Evolutionary conservation across 176 grass and related monocot species (phyloP).

Genomic region (Alloteropsis semialata): DNA sequence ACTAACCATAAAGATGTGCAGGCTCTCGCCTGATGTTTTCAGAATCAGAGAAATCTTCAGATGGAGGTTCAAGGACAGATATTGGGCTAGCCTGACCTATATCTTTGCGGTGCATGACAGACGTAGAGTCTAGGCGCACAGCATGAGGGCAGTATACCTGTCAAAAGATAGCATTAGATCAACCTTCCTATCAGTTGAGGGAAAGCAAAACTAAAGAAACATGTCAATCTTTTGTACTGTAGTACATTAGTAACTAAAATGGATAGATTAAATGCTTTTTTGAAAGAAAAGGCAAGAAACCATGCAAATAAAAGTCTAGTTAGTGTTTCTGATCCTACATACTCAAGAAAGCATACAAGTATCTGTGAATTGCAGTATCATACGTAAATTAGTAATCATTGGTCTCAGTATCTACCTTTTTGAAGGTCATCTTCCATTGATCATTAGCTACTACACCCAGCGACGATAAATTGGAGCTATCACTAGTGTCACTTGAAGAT

Average conservation of each 20-base stretch:
- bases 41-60: conserved; percentile 34
- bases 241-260: not conserved
- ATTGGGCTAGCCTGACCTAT: conserved; percentile 55
- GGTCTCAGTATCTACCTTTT: conserved; percentile 33
- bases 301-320: not conserved
- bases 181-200: not conserved
- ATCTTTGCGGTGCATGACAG: conserved; percentile 33
- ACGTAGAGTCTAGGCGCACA: conserved; percentile 3
- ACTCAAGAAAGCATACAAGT: not conserved
- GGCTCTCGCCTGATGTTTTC: conserved; percentile 25
- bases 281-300: not conserved
- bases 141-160: conserved; percentile 35
- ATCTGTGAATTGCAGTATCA: conserved; percentile 1
- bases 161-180: not conserved
- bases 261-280: not conserved
- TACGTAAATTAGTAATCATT: not conserved
- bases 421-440: conserved; percentile 34
- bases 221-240: not conserved
- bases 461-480: conserved; percentile 41
- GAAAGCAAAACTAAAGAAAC: not conserved
- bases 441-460: conserved; percentile 11
- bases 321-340: not conserved
- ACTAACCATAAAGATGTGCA: conserved; percentile 44
- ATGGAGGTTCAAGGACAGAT: conserved; percentile 58
- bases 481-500: conserved; percentile 38